Evolutionary conservation across 495 filamentous ascomycete genomes (phyloP).

Genomic region (Annulohypoxylon bovei): DNA sequence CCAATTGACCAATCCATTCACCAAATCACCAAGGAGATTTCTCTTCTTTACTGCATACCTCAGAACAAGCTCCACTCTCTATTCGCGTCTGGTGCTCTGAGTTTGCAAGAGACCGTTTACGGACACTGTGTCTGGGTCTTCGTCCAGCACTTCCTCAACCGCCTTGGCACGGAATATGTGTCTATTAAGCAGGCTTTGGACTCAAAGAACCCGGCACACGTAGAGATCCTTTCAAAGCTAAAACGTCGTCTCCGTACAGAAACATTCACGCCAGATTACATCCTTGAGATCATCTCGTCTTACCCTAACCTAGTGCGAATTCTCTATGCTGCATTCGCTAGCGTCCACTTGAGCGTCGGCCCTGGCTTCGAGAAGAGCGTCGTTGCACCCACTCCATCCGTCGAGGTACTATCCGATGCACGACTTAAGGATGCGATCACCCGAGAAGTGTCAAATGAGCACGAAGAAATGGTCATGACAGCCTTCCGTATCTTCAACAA

Average conservation of each 20-base stretch:
- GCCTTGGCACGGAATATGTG: slow-evolving; percentile 89
- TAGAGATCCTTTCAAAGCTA: slow-evolving; percentile 91
- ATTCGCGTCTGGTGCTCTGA: slow-evolving; percentile 88
- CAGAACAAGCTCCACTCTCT: slow-evolving; percentile 93
- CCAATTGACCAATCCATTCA: slow-evolving; percentile 92
- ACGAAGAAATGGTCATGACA: slow-evolving; percentile 97
- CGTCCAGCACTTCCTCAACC: slow-evolving; percentile 95
- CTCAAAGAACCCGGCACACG: slow-evolving; percentile 75
- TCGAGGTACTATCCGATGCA: slow-evolving; percentile 81
- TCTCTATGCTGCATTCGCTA: slow-evolving; percentile 92
- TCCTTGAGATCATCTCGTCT: slow-evolving; percentile 92
- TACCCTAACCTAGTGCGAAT: slow-evolving; percentile 89
- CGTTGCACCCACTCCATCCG: slow-evolving; percentile 70
- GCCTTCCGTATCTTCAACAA: slow-evolving; percentile 97
- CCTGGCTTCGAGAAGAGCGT: slow-evolving; percentile 76
- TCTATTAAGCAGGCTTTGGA: slow-evolving; percentile 87
- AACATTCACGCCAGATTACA: slow-evolving; percentile 97
- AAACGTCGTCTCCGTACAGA: slow-evolving; percentile 95
- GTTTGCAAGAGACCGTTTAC: slow-evolving; percentile 96
- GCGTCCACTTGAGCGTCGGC: slow-evolving; percentile 86
- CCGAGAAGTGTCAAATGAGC: slow-evolving; percentile 85
- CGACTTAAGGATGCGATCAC: slow-evolving; percentile 84
- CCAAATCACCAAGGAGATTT: slow-evolving; percentile 99
- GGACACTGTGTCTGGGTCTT: slow-evolving; percentile 98
- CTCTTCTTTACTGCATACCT: slow-evolving; percentile 95